A percentile compares a stretch with the other conserved stretches of the same genome.
Conservation (phyloP, 768 basidiomycete genomes). For the Tricholoma matsutake region DNA sequence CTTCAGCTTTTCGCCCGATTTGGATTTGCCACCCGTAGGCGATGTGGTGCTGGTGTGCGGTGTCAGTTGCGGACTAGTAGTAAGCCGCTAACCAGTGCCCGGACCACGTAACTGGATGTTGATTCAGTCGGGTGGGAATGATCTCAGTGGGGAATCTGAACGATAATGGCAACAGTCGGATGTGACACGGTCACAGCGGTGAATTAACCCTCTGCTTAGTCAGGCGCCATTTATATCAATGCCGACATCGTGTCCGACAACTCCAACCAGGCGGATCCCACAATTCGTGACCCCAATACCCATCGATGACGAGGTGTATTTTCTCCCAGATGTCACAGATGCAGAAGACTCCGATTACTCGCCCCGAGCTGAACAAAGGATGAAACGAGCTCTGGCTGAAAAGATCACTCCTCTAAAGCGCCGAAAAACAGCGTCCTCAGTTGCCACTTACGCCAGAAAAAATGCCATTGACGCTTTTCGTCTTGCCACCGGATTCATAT, state of each 20-base stretch:
- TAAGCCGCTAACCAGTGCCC: too few relatives aligned
- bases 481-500: background rate
- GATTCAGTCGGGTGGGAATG: too few relatives aligned
- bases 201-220: too few relatives aligned
- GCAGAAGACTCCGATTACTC: background rate
- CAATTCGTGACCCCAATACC: background rate
- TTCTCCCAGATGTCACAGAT: background rate
- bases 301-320: background rate
- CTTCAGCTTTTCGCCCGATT: too few relatives aligned
- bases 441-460: background rate
- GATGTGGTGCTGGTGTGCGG: too few relatives aligned
- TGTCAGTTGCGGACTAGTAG: too few relatives aligned
- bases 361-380: background rate
- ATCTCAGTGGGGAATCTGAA: too few relatives aligned
- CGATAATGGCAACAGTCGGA: too few relatives aligned
- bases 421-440: background rate
- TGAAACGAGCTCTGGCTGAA: background rate
- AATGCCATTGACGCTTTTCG: background rate
- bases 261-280: background rate
- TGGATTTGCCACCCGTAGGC: too few relatives aligned
- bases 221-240: too few relatives aligned
- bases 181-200: too few relatives aligned
- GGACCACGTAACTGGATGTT: too few relatives aligned
- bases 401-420: background rate
- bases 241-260: background rate